Evolutionary conservation across 225 moss, liverwort and hornwort species (phyloP).

Genomic region (Marchantia paleacea): DNA sequence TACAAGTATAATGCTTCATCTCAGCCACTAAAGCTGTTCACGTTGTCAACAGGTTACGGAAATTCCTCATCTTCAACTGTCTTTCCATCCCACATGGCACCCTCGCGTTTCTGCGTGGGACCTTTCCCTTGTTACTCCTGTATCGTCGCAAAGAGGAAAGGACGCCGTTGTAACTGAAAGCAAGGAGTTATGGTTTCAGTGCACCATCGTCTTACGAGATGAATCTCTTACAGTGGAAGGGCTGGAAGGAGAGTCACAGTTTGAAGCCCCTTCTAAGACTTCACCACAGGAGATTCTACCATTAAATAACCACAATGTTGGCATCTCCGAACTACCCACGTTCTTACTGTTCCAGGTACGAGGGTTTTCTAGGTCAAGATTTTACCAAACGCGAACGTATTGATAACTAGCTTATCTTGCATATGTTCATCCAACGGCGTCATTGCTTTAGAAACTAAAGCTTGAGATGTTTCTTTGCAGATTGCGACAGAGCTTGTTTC

Average conservation of each 20-base stretch:
- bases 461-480: constrained; percentile 39
- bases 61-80: constrained; percentile 71
- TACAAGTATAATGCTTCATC: neutral
- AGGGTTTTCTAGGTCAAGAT: neutral
- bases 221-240: constrained; percentile 73
- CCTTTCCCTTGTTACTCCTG: constrained; percentile 69
- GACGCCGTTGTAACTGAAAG: constrained; percentile 28
- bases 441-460: neutral
- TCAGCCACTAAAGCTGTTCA: neutral
- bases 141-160: constrained; percentile 32
- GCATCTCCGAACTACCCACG: constrained; percentile 71
- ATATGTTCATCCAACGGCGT: neutral
- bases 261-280: constrained; percentile 47
- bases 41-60: constrained; percentile 53
- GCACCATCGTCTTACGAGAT: constrained; percentile 73
- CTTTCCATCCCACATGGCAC: constrained; percentile 91
- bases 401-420: neutral
- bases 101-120: constrained; percentile 93
- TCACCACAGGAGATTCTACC: constrained; percentile 52
- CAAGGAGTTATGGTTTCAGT: constrained; percentile 60
- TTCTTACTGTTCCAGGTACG: constrained; percentile 83
- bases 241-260: constrained; percentile 47
- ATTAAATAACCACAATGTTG: constrained; percentile 43
- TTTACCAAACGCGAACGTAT: neutral
- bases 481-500: constrained; percentile 73